phyloP scores from a whole-genome alignment of 306 rosid species.

The Fragaria ananassa region DNA sequence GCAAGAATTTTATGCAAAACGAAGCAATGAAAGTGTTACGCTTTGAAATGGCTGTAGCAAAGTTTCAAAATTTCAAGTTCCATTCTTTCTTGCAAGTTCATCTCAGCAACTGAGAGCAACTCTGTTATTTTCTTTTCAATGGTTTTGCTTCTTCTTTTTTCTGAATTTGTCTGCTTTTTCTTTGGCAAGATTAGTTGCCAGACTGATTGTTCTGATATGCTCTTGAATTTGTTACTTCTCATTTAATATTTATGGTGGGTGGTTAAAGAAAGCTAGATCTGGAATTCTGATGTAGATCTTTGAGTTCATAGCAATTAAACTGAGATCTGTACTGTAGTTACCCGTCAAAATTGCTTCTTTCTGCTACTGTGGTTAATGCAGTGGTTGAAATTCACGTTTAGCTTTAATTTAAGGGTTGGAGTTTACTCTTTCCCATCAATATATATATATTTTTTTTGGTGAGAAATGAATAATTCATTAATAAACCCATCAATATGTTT shows the following conservation, averaged over 20 bases:
- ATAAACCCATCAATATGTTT: background rate
- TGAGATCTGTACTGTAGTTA: conserved; percentile 14
- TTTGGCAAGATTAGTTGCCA: background rate
- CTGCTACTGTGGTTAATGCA: conserved; percentile 2
- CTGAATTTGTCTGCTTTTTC: background rate
- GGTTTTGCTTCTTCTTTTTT: background rate
- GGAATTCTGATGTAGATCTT: conserved; percentile 20
- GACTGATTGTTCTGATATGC: background rate
- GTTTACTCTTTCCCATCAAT: conserved; percentile 6
- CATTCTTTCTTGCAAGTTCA: background rate
- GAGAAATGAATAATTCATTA: too few species aligned
- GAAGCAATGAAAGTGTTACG: background rate
- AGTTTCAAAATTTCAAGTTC: background rate
- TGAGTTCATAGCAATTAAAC: background rate
- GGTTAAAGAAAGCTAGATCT: conserved; percentile 29
- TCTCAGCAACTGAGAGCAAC: background rate
- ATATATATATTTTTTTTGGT: background rate
- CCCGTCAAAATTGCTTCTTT: conserved; percentile 4
- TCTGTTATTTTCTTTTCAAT: background rate
- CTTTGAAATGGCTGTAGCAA: background rate
- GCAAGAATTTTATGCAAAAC: conserved; percentile 9
- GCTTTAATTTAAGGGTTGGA: background rate
- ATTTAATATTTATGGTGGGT: background rate
- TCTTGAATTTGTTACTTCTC: background rate
- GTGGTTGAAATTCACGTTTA: background rate